Evolutionary conservation across 176 grass and related monocot genomes (phyloP), one percentile per base, ranked within the genome.

Genomic region (Rhynchospora breviuscula): DNA sequence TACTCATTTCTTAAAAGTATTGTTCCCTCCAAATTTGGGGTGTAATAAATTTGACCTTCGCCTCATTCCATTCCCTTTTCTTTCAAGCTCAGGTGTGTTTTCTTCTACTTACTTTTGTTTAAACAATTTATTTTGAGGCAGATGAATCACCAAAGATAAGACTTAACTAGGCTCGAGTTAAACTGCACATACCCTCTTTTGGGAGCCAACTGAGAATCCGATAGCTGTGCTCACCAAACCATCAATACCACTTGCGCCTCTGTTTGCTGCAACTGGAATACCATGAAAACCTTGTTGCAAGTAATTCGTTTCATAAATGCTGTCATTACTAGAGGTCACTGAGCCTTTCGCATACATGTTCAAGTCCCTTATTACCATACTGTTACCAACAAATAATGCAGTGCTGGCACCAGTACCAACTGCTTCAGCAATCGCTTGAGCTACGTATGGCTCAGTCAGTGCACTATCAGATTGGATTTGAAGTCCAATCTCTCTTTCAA

Each of bases 221-320:
- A 93, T 84, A 84, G 95, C 92, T 59, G 92, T 94, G 48, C 95
- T 98, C 65, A 98, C 87, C 87, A 98, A 89, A 85, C 95, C 95
- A 94, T 98, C 95, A 77, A 98, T 98, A 81, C 95, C 95, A 98
- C 95, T 94, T 88, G 95, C 95, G 69, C 95, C 95, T 77, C 92
- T 93, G 76, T 98, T 98, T 70, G 92, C 95, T 85, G 81, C 89
- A 63, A 94, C 87, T 75, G 23, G 53, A 58, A 90, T 80, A 56
- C 92, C 89, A 92, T 89, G n/a, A 65, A 98, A 94, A n/a, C 67
- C 84, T 17, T 48, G 26, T 82, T 65, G 31, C 79, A 64, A 18
- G 84, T 82, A 64, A 59, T 87, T 25, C 81, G 59, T 40, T 72
- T 4, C 43, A 81, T 88, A 64, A 74, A 63, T 85, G 79, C 44